Evolutionary conservation across 306 rosid species (phyloP).

Genomic region (Malus sylvestris): DNA sequence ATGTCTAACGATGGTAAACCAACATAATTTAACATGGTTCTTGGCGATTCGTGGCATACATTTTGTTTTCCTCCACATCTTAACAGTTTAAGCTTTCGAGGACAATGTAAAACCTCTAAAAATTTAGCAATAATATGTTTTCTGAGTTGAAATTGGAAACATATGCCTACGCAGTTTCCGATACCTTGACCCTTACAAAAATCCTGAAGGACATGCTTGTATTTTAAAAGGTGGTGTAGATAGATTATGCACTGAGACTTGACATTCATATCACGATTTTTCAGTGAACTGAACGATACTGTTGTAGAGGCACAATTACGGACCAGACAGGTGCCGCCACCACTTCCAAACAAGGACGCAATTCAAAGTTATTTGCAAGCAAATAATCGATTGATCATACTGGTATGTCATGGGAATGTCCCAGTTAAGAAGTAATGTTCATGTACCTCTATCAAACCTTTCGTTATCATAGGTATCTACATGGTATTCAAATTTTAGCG

Average conservation of each 20-base stretch:
- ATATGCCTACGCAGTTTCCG: neutral
- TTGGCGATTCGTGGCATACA: neutral
- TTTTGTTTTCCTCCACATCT: neutral
- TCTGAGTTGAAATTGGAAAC: neutral
- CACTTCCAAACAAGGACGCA: constrained; percentile 49
- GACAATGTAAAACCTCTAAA: neutral
- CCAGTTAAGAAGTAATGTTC: neutral
- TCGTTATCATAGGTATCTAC: neutral
- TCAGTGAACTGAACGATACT: constrained; percentile 86
- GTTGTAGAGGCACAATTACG: constrained; percentile 52
- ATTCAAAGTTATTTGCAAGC: constrained; percentile 50
- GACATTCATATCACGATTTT: constrained; percentile 19
- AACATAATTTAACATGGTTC: neutral
- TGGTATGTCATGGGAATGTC: constrained; percentile 47
- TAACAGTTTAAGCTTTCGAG: neutral
- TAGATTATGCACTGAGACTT: constrained; percentile 11
- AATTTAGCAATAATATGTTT: neutral
- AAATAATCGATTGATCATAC: constrained; percentile 70
- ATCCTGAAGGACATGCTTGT: too few species aligned
- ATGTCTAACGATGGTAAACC: neutral
- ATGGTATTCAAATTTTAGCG: neutral
- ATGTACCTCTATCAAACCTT: neutral
- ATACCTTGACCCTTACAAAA: neutral
- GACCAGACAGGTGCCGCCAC: constrained; percentile 45
- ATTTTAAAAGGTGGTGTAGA: neutral